Evolutionary conservation across 2,329 filamentous ascomycete genomes (phyloP), one percentile per base, ranked within the genome.

Genomic region (Whalleya microplaca): DNA sequence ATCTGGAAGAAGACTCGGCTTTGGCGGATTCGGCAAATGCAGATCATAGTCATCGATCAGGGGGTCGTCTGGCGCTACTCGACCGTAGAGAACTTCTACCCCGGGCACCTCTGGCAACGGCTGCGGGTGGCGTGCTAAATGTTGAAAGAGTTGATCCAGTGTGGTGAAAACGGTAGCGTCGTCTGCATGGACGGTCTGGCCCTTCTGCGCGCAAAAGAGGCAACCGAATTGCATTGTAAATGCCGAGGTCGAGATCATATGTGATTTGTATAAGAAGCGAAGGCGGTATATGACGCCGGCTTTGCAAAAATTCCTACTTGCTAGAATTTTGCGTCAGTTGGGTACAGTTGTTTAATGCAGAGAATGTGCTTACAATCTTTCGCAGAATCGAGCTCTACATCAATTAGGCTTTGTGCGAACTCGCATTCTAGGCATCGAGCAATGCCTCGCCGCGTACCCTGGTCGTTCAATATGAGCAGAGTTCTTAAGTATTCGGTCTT

Each of bases 231-330:
- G 64, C 48, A 69, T 67, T 21, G 73, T 70, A 32, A 68, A 62
- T 32, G 72, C 64, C 16, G 64, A 64, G 4, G 57, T 64, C 12
- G 67, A 69, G n/a, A 66, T 53, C 2, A 78, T 56, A 51, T 79
- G 76, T 14, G 73, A 77, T 51, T 79, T 79, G 65, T 74, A 76
- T 10, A 78, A 68, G 21, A 79, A 70, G 0, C 76, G 72, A 14
- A 75, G 66, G 4, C 76, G 75, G 62, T 75, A 78, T 1, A 69
- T 64, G 3, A 75, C 66, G 2, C 73, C 74, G 4, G 62, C 64
- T 20, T 70, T 71, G 21, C 59, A 59, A 23, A 72, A 71, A 9
- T 72, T 74, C 4, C 69, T 72, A 45, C 70, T 68, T 20, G 71
- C 73, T 76, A 51, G 12, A n/a, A 37, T 7, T 21, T 29, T 29